Conservation (phyloP, 1,284 basidiomycete species). For the Microbotryomycetes sp. region DNA sequence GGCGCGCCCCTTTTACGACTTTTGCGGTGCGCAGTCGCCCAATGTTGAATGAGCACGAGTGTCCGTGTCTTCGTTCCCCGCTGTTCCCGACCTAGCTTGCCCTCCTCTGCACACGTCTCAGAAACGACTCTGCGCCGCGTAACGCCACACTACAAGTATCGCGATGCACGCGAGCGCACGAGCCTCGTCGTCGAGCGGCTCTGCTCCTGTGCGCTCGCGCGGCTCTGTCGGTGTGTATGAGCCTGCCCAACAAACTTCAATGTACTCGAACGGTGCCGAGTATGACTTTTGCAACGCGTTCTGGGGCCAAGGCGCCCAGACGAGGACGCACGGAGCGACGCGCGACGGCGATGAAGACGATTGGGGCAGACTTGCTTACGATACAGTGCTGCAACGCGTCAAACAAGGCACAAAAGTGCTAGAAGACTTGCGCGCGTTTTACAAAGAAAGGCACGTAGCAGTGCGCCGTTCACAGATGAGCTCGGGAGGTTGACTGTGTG, state of each 20-base stretch:
- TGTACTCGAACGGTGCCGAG: not conserved
- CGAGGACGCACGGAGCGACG: slow-evolving; percentile 51
- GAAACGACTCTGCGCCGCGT: too few species aligned
- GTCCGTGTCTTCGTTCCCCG: too few species aligned
- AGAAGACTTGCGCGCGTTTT: slow-evolving; percentile 77
- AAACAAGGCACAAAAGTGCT: slow-evolving; percentile 74
- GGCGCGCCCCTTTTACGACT: too few species aligned
- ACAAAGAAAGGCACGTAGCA: slow-evolving; percentile 71
- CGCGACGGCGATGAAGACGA: slow-evolving; percentile 50
- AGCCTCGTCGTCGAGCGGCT: too few species aligned
- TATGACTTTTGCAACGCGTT: slow-evolving; percentile 95
- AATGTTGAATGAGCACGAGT: too few species aligned
- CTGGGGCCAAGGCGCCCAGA: slow-evolving; percentile 62
- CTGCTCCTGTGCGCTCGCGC: too few species aligned
- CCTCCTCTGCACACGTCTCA: too few species aligned
- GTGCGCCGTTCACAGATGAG: not conserved
- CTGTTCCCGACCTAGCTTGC: too few species aligned
- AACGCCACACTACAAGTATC: too few species aligned
- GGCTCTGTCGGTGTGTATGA: not conserved
- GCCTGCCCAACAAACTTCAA: not conserved
- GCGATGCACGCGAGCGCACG: too few species aligned
- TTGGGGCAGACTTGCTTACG: not conserved
- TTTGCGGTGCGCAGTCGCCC: too few species aligned
- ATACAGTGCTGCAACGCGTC: slow-evolving; percentile 67
- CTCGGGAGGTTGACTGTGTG: not conserved